Percentiles rank a stretch among this genome's conserved stretches.
These are phyloP conservation scores for Heterobasidion annosum DNA, from an alignment of 1,284 basidiomycete species.

Conservation along the genomic window DNA sequence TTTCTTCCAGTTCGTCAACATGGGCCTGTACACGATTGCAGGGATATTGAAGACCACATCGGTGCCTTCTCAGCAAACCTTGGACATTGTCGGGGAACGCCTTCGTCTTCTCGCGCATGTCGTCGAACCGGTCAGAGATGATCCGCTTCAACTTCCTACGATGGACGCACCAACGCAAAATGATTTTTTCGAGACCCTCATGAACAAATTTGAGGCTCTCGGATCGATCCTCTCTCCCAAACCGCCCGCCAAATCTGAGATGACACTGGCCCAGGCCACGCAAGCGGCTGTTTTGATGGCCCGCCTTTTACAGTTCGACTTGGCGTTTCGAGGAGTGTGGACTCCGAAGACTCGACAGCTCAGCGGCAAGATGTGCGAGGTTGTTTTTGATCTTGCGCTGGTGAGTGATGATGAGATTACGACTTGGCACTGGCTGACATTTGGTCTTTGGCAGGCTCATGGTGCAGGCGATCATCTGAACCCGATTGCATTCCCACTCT, in stretches of 20 bases:
- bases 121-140: conserved; percentile 51
- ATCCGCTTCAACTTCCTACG: conserved; percentile 31
- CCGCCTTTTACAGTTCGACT: conserved; percentile 62
- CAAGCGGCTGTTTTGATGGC: conserved; percentile 40
- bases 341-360: conserved; percentile 39
- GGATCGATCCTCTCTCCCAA: conserved; percentile 24
- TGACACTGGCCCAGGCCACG: conserved; percentile 10
- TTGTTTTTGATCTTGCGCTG: conserved; percentile 44
- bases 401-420: conserved; percentile 28
- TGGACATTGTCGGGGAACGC: conserved; percentile 51
- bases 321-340: conserved; percentile 58
- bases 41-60: conserved; percentile 38
- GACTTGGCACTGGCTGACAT: not conserved
- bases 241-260: conserved; percentile 9
- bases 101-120: conserved; percentile 62
- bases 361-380: conserved; percentile 32
- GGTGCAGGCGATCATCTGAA: conserved; percentile 42
- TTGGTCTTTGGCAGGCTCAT: conserved; percentile 28
- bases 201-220: conserved; percentile 32
- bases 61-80: conserved; percentile 18
- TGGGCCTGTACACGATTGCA: conserved; percentile 57
- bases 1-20: conserved; percentile 57
- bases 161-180: conserved; percentile 49
- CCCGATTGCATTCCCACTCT: conserved; percentile 48
- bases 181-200: conserved; percentile 39